Evolutionary conservation across 768 basidiomycete genomes (phyloP).

Genomic region (Saitozyma sp.): DNA sequence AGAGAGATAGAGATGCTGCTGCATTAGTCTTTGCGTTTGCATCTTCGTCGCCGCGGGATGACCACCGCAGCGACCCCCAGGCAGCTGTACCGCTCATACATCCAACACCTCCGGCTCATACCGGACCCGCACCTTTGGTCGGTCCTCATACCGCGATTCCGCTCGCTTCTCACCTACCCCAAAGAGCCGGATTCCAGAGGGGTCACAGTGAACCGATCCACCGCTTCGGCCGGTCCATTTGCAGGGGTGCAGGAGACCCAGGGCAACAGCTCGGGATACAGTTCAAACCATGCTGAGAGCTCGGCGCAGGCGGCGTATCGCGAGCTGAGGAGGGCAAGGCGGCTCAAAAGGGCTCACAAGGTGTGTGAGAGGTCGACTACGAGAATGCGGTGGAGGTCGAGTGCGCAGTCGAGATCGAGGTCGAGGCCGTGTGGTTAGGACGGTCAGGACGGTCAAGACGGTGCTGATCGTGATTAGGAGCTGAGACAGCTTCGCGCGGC

Average conservation of each 20-base stretch:
- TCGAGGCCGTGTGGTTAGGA: too few relatives aligned
- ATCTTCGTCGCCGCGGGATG: background rate
- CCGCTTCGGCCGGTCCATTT: too few relatives aligned
- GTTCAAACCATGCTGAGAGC: too few relatives aligned
- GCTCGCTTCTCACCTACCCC: background rate
- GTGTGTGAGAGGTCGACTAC: background rate
- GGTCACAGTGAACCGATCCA: too few relatives aligned
- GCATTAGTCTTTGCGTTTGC: too few relatives aligned
- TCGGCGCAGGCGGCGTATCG: background rate
- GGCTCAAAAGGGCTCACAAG: conserved; percentile 5
- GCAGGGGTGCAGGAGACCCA: background rate
- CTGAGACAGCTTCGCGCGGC: conserved; percentile 33
- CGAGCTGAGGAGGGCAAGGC: conserved; percentile 3
- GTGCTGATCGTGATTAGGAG: conserved; percentile 17
- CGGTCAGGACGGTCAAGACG: background rate
- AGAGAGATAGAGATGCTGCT: too few relatives aligned
- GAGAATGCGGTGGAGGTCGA: background rate
- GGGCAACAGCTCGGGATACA: background rate
- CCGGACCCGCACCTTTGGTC: conserved; percentile 44
- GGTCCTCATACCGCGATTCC: conserved; percentile 20
- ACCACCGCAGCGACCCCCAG: background rate
- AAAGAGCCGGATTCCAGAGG: background rate
- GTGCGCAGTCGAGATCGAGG: too few relatives aligned
- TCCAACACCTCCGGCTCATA: conserved; percentile 28
- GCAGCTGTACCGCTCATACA: conserved; percentile 31